Evolutionary conservation across 73 alveolate genomes (phyloP).

Genomic region (Blepharisma stoltei): DNA sequence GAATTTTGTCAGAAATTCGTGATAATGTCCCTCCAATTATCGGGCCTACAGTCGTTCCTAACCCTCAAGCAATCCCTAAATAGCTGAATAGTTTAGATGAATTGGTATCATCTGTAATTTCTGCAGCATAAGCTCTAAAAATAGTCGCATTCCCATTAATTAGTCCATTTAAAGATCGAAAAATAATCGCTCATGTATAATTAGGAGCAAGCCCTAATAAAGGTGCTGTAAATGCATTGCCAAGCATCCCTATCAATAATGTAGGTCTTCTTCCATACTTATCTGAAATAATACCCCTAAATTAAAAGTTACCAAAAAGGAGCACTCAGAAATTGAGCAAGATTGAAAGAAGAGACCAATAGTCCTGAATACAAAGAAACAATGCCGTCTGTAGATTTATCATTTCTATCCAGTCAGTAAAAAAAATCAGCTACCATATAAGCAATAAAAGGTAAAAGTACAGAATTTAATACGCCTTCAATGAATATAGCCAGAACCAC

Average conservation of each 20-base stretch:
- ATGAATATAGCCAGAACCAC: too few relatives aligned
- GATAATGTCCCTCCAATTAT: not conserved
- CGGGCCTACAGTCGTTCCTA: not conserved
- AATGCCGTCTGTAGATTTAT: too few relatives aligned
- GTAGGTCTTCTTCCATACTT: not conserved
- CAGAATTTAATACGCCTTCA: too few relatives aligned
- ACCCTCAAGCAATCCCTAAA: not conserved
- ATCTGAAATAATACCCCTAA: not conserved
- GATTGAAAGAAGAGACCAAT: too few relatives aligned
- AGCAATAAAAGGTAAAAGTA: too few relatives aligned
- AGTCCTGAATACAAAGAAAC: too few relatives aligned
- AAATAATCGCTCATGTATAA: not conserved
- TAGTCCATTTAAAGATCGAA: not conserved
- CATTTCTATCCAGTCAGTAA: too few relatives aligned
- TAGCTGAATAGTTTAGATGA: not conserved
- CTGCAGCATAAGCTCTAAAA: not conserved
- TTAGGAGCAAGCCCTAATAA: not conserved
- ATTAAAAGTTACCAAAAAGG: not conserved
- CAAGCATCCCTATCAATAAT: not conserved
- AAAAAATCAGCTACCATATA: too few relatives aligned
- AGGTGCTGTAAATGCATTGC: not conserved
- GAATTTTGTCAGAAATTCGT: not conserved
- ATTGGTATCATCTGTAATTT: not conserved
- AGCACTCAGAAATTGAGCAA: too few relatives aligned
- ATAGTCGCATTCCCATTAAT: not conserved